Base-by-base conservation (phyloP, 225 moss, liverwort and hornwort genomes). In the Pseudisothecium myosuroides region DNA sequence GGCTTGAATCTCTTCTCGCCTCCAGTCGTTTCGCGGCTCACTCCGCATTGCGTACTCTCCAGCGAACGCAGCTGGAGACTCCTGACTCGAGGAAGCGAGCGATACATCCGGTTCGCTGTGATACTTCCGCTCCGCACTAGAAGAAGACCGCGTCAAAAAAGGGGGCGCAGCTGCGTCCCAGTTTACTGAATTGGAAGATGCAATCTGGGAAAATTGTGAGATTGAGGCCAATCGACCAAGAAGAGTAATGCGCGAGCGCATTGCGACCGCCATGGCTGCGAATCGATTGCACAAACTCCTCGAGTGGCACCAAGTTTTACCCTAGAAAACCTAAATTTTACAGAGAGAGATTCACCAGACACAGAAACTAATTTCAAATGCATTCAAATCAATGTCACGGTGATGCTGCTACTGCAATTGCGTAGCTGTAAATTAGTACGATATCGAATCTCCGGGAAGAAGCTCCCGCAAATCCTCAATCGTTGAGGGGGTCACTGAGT, bases 1-100 rank as follows among this genome's bases (percentile, higher is more conserved):
- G 52, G 94, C 88, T 79, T 95, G 96, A 93, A 94, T 90, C 81
- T 93, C 92, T 39, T 91, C 94, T 52, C 97, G 93, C n/a, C 88
- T 72, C 97, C 97, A 97, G 77, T 95, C 93, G 54, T 90, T 93
- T 41, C 96, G 90, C 29, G 93, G 90, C 52, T 94, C 96, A 41
- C 89, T 91, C 79, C 85, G 84, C 67, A 95, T 92, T 55, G 97
- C 93, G 75, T 82, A 85, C 58, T 95, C 93, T 55, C 79, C 93
- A 45, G 93, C 93, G 45, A 83, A 54, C 86, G 93, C 93, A 77
- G 93, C 93, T 32, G 91, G 36, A 78, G 93, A 86, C 74, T 86
- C 79, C 55, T 82, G 84, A 76, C 76, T 88, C 52, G 80, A 84
- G 16, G 76, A 91, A 88, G 81, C 85, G 58, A 85, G 66, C 54